These are phyloP conservation scores for Eutypella sp. DNA, from an alignment of 2,329 filamentous ascomycete species.

Conservation along the genomic window DNA sequence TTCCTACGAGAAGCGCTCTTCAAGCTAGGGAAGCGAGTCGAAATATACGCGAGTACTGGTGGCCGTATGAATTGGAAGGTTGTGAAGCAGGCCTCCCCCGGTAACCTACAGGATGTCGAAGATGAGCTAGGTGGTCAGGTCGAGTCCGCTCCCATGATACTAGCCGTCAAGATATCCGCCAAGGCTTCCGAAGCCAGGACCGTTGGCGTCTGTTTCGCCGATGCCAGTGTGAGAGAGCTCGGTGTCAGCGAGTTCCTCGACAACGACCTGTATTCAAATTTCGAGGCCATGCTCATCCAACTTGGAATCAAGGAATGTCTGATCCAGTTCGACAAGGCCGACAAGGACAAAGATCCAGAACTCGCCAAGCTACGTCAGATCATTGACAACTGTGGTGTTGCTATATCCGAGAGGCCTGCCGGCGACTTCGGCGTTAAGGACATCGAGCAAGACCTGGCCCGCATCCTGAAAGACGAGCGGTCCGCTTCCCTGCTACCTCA, in stretches of 20 bases:
- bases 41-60: constrained; percentile 76
- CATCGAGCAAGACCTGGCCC: constrained; percentile 89
- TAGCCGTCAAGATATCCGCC: constrained; percentile 90
- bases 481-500: constrained; percentile 74
- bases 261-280: constrained; percentile 97
- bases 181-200: constrained; percentile 79
- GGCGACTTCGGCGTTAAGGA: constrained; percentile 83
- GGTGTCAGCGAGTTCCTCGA: constrained; percentile 98
- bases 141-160: constrained; percentile 87
- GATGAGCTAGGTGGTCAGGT: constrained; percentile 86
- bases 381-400: constrained; percentile 86
- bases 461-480: constrained; percentile 81
- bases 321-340: constrained; percentile 69
- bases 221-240: constrained; percentile 91
- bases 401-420: constrained; percentile 72
- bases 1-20: constrained; percentile 94
- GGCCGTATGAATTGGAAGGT: constrained; percentile 90
- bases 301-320: constrained; percentile 92
- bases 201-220: constrained; percentile 94
- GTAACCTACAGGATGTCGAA: constrained; percentile 94
- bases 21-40: constrained; percentile 81
- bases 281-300: constrained; percentile 93
- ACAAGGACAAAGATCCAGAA: constrained; percentile 86
- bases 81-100: constrained; percentile 85
- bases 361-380: constrained; percentile 82